A percentile compares a stretch with the other conserved stretches of the same genome.
These are phyloP conservation scores for Hypoxylon fragiforme DNA, from an alignment of 495 filamentous ascomycete genomes.

Conservation along the genomic window DNA sequence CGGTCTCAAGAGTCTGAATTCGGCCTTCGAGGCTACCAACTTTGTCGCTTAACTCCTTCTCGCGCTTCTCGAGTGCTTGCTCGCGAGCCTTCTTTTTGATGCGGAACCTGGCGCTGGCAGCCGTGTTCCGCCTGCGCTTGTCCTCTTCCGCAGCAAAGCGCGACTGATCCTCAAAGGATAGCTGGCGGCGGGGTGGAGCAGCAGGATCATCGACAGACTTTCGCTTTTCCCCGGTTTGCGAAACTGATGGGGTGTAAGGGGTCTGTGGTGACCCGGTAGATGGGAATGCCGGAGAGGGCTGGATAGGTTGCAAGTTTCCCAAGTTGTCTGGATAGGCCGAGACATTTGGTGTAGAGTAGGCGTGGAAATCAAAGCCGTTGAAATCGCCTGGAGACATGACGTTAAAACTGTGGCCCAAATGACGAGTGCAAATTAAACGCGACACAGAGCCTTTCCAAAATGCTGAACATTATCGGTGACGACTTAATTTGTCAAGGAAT, in stretches of 20 bases:
- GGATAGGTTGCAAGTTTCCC: slow-evolving; percentile 52
- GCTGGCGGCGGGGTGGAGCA: slow-evolving; percentile 41
- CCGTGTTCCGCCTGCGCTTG: slow-evolving; percentile 94
- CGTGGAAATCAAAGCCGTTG: slow-evolving; percentile 52
- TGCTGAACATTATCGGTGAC: slow-evolving; percentile 36
- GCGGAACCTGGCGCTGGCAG: slow-evolving; percentile 91
- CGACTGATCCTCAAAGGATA: slow-evolving; percentile 68
- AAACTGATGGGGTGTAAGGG: slow-evolving; percentile 46
- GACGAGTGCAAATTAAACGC: slow-evolving; percentile 26
- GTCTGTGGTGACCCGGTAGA: slow-evolving; percentile 45
- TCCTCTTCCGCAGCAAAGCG: slow-evolving; percentile 90
- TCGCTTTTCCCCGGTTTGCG: slow-evolving; percentile 54
- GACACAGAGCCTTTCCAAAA: slow-evolving; percentile 27
- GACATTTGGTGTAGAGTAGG: slow-evolving; percentile 52
- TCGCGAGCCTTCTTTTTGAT: slow-evolving; percentile 99
- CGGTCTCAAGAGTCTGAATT: slow-evolving; percentile 85
- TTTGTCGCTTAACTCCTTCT: slow-evolving; percentile 90
- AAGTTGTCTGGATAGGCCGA: slow-evolving; percentile 48
- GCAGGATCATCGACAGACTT: slow-evolving; percentile 47
- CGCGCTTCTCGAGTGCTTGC: slow-evolving; percentile 84
- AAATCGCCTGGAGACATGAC: slow-evolving; percentile 56
- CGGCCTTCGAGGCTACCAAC: slow-evolving; percentile 75
- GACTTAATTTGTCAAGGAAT: slow-evolving; percentile 27
- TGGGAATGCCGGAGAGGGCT: slow-evolving; percentile 46
- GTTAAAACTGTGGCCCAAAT: slow-evolving; percentile 32